Evolutionary conservation across 2,329 filamentous ascomycete genomes (phyloP).

Genomic region (Elsinoe perseae): DNA sequence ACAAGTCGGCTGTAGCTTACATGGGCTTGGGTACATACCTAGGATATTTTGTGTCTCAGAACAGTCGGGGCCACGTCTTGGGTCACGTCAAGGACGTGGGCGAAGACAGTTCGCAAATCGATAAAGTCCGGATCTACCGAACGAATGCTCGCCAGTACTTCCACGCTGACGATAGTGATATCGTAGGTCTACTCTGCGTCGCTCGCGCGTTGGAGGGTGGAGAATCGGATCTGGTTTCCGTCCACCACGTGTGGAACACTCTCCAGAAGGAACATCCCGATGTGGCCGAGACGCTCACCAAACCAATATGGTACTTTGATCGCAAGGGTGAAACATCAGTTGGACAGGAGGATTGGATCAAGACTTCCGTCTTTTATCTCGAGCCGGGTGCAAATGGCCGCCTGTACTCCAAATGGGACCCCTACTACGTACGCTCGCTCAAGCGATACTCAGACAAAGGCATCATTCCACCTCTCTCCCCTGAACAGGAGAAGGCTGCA

Average conservation of each 20-base stretch:
- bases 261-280: slow-evolving; percentile 69
- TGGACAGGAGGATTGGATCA: slow-evolving; percentile 68
- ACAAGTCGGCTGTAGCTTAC: slow-evolving; percentile 80
- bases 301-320: slow-evolving; percentile 86
- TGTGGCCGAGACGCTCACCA: slow-evolving; percentile 64
- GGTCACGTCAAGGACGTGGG: slow-evolving; percentile 85
- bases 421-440: slow-evolving; percentile 75
- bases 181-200: slow-evolving; percentile 77
- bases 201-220: slow-evolving; percentile 71
- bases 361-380: slow-evolving; percentile 65
- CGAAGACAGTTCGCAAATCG: slow-evolving; percentile 71
- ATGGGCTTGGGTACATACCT: slow-evolving; percentile 76
- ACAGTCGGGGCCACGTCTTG: slow-evolving; percentile 72
- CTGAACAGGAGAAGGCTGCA: slow-evolving; percentile 60
- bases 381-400: slow-evolving; percentile 59
- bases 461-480: slow-evolving; percentile 63
- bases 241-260: slow-evolving; percentile 74
- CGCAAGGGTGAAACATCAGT: slow-evolving; percentile 73
- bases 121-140: slow-evolving; percentile 82
- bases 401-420: slow-evolving; percentile 81
- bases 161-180: slow-evolving; percentile 74
- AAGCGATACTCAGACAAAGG: slow-evolving; percentile 65
- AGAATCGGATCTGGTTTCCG: slow-evolving; percentile 72
- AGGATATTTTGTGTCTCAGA: slow-evolving; percentile 82
- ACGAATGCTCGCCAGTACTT: slow-evolving; percentile 82